phyloP scores from a whole-genome alignment of 179 eudicot species.

The Beta lomatogona region DNA sequence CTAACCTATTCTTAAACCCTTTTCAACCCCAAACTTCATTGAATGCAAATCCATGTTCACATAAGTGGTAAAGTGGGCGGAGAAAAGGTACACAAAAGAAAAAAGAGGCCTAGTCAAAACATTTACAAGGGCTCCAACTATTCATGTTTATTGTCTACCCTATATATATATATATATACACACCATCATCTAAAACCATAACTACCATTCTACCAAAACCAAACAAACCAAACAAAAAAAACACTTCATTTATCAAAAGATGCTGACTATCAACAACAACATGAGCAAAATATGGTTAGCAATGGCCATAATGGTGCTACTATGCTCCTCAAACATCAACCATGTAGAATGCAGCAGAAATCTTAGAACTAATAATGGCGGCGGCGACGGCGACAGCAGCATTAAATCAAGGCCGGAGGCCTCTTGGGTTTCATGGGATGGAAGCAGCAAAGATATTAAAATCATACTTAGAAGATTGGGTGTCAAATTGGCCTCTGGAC shows the following conservation, averaged over 20 bases:
- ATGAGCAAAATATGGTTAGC: background rate
- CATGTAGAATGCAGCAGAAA: background rate
- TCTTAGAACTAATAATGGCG: background rate
- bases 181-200: background rate
- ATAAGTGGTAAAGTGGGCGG: background rate
- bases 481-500: slow-evolving; percentile 36
- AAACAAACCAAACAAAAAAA: background rate
- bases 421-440: background rate
- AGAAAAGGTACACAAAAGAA: background rate
- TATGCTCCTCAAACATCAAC: background rate
- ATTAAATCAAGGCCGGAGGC: background rate
- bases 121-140: background rate
- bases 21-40: background rate
- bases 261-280: background rate
- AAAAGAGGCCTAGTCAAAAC: background rate
- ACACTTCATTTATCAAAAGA: background rate
- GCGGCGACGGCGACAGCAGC: background rate
- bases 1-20: background rate
- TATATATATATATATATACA: background rate
- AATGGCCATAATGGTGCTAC: slow-evolving; percentile 2
- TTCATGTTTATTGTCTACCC: background rate
- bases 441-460: background rate
- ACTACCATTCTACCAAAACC: background rate
- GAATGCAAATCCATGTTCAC: background rate
- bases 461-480: slow-evolving; percentile 20